These are phyloP conservation scores for Pichia pseudocactophila DNA, from an alignment of 805 yeast species.

Conservation along the genomic window DNA sequence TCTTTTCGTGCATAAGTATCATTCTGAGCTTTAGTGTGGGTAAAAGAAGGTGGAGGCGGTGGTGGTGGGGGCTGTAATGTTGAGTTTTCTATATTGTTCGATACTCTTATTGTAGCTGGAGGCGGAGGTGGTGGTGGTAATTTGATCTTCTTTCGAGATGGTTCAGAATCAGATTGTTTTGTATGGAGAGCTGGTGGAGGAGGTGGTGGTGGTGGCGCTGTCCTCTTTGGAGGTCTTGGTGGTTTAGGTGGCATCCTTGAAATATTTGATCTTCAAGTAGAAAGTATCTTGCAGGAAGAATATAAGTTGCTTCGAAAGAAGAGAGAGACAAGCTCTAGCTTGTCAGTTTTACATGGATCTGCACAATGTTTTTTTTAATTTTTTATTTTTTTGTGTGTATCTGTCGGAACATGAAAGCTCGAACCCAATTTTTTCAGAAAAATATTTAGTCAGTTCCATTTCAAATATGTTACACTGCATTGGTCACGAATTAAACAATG, in stretches of 20 bases:
- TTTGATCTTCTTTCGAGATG: conserved; percentile 4
- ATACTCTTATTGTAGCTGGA: conserved; percentile 15
- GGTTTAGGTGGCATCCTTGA: conserved; percentile 8
- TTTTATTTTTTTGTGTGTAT: too few relatives aligned
- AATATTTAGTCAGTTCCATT: too few relatives aligned
- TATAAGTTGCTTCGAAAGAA: too few relatives aligned
- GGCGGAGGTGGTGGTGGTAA: conserved; percentile 28
- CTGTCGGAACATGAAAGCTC: too few relatives aligned
- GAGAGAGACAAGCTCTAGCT: too few relatives aligned
- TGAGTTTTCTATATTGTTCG: background rate
- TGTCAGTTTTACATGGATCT: too few relatives aligned
- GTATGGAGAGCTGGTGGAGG: background rate
- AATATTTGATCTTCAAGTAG: background rate
- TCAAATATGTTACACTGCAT: too few relatives aligned
- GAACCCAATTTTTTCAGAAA: too few relatives aligned
- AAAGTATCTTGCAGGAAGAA: too few relatives aligned
- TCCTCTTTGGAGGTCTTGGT: conserved; percentile 2
- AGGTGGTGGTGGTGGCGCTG: conserved; percentile 7
- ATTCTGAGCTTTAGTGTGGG: background rate
- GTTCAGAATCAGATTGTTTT: background rate
- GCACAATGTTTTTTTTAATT: too few relatives aligned
- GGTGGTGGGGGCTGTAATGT: background rate
- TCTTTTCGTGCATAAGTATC: background rate
- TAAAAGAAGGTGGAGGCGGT: conserved; percentile 10
- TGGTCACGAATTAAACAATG: too few relatives aligned